Conservation (phyloP, 129 eudicot species). For the Lactuca saligna region DNA sequence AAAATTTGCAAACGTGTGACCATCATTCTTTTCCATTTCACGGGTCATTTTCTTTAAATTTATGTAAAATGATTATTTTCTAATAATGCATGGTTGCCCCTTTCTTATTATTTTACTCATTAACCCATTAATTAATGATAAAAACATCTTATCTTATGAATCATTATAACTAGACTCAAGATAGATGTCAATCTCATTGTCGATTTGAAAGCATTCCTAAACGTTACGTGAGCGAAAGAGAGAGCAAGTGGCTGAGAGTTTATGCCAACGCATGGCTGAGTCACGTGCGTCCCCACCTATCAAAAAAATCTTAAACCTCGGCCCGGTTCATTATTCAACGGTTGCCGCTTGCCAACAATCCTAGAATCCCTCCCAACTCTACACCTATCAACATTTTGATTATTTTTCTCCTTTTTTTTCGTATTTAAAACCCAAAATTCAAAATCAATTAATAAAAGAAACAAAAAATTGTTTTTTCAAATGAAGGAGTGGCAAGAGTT, state of each 20-base stretch:
- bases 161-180: too few species aligned
- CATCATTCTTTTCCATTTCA: too few species aligned
- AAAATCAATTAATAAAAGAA: neutral
- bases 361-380: slow-evolving; percentile 5
- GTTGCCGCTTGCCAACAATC: slow-evolving; percentile 1
- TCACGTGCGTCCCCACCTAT: slow-evolving; percentile 17
- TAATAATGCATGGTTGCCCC: too few species aligned
- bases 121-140: neutral
- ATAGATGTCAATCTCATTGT: too few species aligned
- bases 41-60: too few species aligned
- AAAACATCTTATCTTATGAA: neutral
- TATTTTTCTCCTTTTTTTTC: neutral
- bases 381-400: slow-evolving; percentile 15
- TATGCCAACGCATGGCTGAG: slow-evolving; percentile 32
- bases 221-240: neutral
- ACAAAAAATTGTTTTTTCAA: slow-evolving; percentile 3
- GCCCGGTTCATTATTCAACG: neutral
- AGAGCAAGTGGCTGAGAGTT: slow-evolving; percentile 21
- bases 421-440: neutral
- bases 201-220: neutral
- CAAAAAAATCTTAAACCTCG: slow-evolving; percentile 18
- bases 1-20: too few species aligned
- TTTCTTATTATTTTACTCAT: too few species aligned
- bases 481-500: slow-evolving; percentile 33
- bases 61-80: too few species aligned